Evolutionary conservation across 768 basidiomycete species (phyloP).

Genomic region (Kwoniella dejecticola): DNA sequence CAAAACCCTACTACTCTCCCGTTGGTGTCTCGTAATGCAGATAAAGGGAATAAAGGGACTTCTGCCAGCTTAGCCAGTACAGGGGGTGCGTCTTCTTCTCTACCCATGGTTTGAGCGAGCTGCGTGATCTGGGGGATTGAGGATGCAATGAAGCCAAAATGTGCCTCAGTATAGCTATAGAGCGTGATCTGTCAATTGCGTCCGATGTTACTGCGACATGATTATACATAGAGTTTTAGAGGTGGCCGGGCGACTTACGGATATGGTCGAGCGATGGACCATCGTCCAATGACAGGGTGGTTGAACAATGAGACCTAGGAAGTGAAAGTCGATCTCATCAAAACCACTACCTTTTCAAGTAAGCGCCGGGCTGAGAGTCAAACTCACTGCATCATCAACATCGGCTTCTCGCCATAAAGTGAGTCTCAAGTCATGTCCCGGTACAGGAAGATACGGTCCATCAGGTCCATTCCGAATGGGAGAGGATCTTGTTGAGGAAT

Average conservation of each 20-base stretch:
- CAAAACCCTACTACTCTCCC: constrained; percentile 7
- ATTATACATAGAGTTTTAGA: no score
- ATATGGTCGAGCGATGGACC: constrained; percentile 1
- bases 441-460: background rate
- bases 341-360: background rate
- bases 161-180: no score
- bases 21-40: background rate
- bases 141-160: no score
- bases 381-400: background rate
- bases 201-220: no score
- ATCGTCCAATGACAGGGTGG: constrained; percentile 6
- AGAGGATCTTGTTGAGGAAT: background rate
- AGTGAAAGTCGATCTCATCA: background rate
- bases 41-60: background rate
- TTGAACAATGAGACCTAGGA: constrained; percentile 1
- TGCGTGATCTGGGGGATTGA: no score
- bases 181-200: no score
- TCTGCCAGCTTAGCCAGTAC: background rate
- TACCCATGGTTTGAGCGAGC: no score
- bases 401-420: background rate
- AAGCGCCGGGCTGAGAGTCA: no score
- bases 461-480: background rate
- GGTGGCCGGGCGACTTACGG: no score
- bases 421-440: background rate
- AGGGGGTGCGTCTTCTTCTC: background rate